These are phyloP conservation scores for Trichophyton simii DNA, from an alignment of 2,329 filamentous ascomycete species.

Conservation along the genomic window DNA sequence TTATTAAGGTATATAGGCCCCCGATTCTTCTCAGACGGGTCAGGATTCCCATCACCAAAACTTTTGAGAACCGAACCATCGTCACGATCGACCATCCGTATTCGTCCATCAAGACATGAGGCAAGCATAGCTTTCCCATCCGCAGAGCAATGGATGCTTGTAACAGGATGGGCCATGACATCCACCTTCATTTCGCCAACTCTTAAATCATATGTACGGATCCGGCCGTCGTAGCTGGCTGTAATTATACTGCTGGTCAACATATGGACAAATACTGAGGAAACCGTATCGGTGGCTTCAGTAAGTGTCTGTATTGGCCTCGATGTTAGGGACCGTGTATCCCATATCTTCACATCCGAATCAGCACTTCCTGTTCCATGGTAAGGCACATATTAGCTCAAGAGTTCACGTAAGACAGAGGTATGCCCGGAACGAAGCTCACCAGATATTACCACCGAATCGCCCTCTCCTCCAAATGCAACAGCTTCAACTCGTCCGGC, in stretches of 20 bases:
- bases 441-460: constrained; percentile 57
- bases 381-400: neutral
- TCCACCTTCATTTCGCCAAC: constrained; percentile 60
- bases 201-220: constrained; percentile 70
- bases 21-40: neutral
- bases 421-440: constrained; percentile 20
- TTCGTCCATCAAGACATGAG: constrained; percentile 59
- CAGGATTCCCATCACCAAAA: constrained; percentile 42
- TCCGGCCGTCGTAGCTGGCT: constrained; percentile 73
- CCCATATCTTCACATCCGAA: constrained; percentile 33
- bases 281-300: constrained; percentile 32
- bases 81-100: constrained; percentile 69
- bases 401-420: neutral
- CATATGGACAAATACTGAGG: constrained; percentile 28
- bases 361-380: constrained; percentile 28
- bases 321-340: constrained; percentile 28
- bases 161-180: constrained; percentile 56
- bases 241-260: constrained; percentile 45
- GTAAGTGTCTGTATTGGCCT: constrained; percentile 33
- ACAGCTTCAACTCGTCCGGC: constrained; percentile 64
- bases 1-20: constrained; percentile 44
- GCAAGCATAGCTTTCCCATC: constrained; percentile 66
- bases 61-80: constrained; percentile 60
- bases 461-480: constrained; percentile 62
- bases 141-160: constrained; percentile 56